Percentiles rank a stretch among this genome's conserved stretches.
Evolutionary conservation across 2,329 filamentous ascomycete genomes (phyloP).

Genomic region (Cercospora zeina): DNA sequence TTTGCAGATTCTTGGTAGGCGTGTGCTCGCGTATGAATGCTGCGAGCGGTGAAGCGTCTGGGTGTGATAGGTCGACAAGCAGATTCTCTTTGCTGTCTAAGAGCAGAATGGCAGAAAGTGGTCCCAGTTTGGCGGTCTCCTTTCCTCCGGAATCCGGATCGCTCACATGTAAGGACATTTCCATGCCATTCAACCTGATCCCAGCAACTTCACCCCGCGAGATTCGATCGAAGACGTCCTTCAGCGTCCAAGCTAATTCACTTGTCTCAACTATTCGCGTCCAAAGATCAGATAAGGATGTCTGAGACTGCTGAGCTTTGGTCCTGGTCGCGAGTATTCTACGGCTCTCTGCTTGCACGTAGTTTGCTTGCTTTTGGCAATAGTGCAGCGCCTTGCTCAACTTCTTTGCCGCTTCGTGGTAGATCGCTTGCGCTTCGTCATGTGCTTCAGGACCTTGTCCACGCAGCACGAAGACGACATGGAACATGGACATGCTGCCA

Average conservation of each 20-base stretch:
- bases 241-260: conserved; percentile 39
- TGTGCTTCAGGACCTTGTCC: conserved; percentile 76
- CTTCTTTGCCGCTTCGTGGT: conserved; percentile 86
- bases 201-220: conserved; percentile 29
- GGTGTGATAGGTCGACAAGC: conserved; percentile 68
- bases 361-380: conserved; percentile 84
- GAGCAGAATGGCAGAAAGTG: conserved; percentile 82
- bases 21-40: conserved; percentile 65
- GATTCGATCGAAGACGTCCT: conserved; percentile 34
- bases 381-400: conserved; percentile 90
- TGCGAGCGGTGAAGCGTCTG: conserved; percentile 73
- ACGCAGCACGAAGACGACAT: conserved; percentile 87
- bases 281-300: conserved; percentile 43
- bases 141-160: neutral
- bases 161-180: conserved; percentile 65
- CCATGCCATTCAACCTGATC: conserved; percentile 67
- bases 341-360: conserved; percentile 89
- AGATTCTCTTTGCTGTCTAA: conserved; percentile 81
- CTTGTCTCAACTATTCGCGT: conserved; percentile 33
- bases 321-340: conserved; percentile 78
- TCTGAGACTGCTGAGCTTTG: conserved; percentile 64
- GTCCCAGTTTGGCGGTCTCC: conserved; percentile 40
- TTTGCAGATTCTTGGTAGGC: conserved; percentile 67
- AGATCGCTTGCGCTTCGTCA: conserved; percentile 68
- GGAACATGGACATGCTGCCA: conserved; percentile 90